Conservation (phyloP, 73 alveolate species). For the Uronychia setigera region DNA sequence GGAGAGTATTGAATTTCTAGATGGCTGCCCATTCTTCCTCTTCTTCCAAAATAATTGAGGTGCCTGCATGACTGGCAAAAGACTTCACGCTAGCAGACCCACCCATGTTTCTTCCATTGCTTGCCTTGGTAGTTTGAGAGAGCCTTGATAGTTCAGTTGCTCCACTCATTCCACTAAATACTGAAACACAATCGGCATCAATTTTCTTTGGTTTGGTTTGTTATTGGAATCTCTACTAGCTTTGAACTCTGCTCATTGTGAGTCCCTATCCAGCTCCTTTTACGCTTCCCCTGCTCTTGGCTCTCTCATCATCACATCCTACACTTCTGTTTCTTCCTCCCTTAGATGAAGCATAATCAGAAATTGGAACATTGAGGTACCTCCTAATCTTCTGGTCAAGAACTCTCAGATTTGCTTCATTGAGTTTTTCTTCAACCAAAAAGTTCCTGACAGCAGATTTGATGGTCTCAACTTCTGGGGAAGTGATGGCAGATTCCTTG, state of each 20-base stretch:
- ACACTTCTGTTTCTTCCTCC: neutral
- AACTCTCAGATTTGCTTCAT: too few species aligned
- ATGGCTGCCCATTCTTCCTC: conserved; percentile 85
- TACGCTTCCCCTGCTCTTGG: neutral
- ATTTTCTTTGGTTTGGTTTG: neutral
- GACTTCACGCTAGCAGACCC: neutral
- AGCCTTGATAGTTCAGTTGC: conserved; percentile 47
- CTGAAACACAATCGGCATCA: neutral
- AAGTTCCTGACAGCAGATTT: too few species aligned
- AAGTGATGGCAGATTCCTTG: too few species aligned
- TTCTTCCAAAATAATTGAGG: conserved; percentile 35
- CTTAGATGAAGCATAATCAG: neutral
- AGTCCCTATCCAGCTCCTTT: neutral
- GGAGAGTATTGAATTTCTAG: conserved; percentile 61
- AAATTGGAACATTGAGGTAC: neutral
- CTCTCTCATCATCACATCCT: neutral
- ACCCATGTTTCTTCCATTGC: neutral
- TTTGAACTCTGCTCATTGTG: neutral
- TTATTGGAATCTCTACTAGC: neutral
- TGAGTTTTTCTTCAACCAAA: too few species aligned
- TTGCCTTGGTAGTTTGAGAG: neutral
- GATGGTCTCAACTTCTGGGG: too few species aligned
- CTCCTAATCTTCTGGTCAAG: too few species aligned
- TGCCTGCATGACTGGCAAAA: neutral
- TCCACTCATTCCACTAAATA: conserved; percentile 50